Conservation (phyloP, 129 eudicot genomes). For the Kitagawia praeruptora region DNA sequence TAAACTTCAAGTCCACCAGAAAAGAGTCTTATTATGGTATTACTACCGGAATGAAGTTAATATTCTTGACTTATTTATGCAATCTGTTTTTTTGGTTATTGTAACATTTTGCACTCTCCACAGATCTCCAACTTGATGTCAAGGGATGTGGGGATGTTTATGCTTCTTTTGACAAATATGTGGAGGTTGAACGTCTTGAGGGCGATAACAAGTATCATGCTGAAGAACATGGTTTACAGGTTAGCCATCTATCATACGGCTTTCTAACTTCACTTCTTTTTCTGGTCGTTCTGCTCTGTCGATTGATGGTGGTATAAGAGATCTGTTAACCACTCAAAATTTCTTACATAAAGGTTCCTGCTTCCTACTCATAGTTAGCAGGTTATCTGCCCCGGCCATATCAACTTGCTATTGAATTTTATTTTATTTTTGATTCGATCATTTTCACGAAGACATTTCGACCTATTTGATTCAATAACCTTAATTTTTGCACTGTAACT, state of each 20-base stretch:
- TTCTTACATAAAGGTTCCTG: too few relatives aligned
- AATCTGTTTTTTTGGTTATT: not conserved
- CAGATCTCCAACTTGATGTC: constrained; percentile 98
- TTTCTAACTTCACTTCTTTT: too few relatives aligned
- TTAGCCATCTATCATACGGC: constrained; percentile 10
- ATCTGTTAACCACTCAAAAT: too few relatives aligned
- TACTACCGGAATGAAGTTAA: constrained; percentile 8
- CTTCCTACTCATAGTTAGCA: too few relatives aligned
- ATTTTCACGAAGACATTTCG: too few relatives aligned
- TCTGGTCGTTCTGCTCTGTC: too few relatives aligned
- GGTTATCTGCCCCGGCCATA: too few relatives aligned
- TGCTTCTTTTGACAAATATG: constrained; percentile 98
- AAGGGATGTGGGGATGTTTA: constrained; percentile 94
- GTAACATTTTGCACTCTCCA: constrained; percentile 10
- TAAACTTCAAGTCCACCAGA: constrained; percentile 89
- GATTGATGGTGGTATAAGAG: too few relatives aligned
- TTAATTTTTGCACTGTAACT: not conserved
- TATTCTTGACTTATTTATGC: constrained; percentile 5
- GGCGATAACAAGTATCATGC: constrained; percentile 98
- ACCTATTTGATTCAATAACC: not conserved
- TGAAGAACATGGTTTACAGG: constrained; percentile 88
- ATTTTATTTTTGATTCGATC: too few relatives aligned
- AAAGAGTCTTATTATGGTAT: constrained; percentile 95
- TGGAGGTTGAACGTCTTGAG: constrained; percentile 92
- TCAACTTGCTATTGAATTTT: too few relatives aligned